These are phyloP conservation scores for Rhinocladiella similis DNA, from an alignment of 2,329 filamentous ascomycete species.

Conservation along the genomic window DNA sequence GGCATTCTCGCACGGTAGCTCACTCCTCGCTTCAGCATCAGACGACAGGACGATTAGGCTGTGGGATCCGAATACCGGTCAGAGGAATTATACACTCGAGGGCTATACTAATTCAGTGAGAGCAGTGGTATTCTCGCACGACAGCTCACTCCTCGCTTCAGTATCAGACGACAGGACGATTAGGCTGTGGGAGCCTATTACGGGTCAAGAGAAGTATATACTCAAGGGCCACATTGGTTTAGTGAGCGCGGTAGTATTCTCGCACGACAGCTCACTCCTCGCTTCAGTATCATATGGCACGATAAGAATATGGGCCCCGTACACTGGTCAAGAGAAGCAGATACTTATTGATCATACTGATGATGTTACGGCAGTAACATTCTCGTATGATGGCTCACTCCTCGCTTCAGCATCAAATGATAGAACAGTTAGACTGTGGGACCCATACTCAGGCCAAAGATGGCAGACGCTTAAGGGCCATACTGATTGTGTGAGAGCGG, in stretches of 20 bases:
- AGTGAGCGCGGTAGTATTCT: constrained; percentile 31
- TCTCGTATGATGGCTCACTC: too few species aligned
- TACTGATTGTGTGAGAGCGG: constrained; percentile 19
- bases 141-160: constrained; percentile 24
- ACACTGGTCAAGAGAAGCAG: constrained; percentile 14
- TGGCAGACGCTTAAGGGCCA: constrained; percentile 27
- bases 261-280: constrained; percentile 28
- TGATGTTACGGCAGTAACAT: too few species aligned
- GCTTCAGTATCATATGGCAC: constrained; percentile 31
- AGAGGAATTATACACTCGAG: constrained; percentile 15
- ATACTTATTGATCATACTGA: background rate
- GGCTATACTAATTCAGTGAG: constrained; percentile 17
- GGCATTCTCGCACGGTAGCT: constrained; percentile 32
- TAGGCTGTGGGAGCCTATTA: constrained; percentile 10
- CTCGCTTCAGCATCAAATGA: too few species aligned
- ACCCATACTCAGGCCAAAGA: background rate
- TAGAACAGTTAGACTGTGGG: too few species aligned
- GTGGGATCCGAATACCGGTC: constrained; percentile 29
- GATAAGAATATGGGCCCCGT: constrained; percentile 31
- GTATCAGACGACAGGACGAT: constrained; percentile 14
- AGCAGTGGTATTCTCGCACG: constrained; percentile 27
- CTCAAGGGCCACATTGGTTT: constrained; percentile 21
- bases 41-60: constrained; percentile 30
- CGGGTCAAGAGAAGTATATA: too few species aligned
- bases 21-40: constrained; percentile 31